A percentile compares a stretch with the other conserved stretches of the same genome.
Evolutionary conservation across 371 early-diverging fungal genomes (phyloP).

Genomic region (Sporodiniella umbellata): DNA sequence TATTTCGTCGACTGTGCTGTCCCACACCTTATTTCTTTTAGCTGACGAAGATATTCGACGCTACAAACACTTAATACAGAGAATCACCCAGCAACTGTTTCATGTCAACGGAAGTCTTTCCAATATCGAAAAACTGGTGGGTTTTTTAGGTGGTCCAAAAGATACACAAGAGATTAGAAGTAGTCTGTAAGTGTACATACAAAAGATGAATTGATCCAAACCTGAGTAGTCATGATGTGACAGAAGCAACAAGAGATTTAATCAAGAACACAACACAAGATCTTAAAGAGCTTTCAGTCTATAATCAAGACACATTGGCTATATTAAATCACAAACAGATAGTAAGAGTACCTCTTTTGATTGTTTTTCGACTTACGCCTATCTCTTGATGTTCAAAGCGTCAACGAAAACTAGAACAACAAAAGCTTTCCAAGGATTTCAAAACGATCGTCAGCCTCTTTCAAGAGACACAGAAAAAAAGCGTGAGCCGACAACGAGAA

Average conservation of each 20-base stretch:
- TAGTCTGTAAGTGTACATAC: conserved; percentile 53
- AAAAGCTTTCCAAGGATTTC: conserved; percentile 89
- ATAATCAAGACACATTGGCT: background rate
- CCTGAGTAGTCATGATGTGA: conserved; percentile 66
- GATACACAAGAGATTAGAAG: conserved; percentile 77
- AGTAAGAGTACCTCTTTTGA: background rate
- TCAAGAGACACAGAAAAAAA: conserved; percentile 76
- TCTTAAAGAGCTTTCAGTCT: conserved; percentile 62
- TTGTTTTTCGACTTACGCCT: background rate
- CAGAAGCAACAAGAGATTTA: conserved; percentile 76
- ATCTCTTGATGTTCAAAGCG: conserved; percentile 28
- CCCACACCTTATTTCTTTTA: background rate
- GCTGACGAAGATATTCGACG: conserved; percentile 43
- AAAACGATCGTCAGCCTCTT: conserved; percentile 84
- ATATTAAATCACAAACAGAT: background rate
- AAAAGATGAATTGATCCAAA: too few species aligned
- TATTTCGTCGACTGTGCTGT: too few species aligned
- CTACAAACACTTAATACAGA: conserved; percentile 50
- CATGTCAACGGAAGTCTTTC: conserved; percentile 76
- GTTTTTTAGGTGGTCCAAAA: conserved; percentile 68
- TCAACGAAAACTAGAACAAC: conserved; percentile 75
- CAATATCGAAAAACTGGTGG: conserved; percentile 75
- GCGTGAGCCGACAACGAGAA: conserved; percentile 82
- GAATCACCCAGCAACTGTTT: conserved; percentile 73
- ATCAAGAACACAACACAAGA: conserved; percentile 75